Evolutionary conservation across 169 alveolate genomes (phyloP).

Genomic region (Plasmodium vivax): DNA sequence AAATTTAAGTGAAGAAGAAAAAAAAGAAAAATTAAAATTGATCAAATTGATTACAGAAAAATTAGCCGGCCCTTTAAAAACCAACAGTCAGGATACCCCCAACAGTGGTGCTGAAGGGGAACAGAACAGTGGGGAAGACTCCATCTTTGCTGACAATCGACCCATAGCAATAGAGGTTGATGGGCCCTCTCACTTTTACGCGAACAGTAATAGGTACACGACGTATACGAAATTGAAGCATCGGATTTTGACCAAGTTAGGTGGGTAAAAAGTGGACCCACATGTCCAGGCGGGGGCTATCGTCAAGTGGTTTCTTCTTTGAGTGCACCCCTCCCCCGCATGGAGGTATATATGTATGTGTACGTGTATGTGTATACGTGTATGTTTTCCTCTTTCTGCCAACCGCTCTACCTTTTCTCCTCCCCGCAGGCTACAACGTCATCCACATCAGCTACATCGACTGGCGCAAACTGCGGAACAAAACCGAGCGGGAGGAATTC

Average conservation of each 20-base stretch:
- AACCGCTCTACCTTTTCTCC: neutral
- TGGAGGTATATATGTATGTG: neutral
- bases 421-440: constrained; percentile 77
- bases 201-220: constrained; percentile 89
- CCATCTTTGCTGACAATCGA: constrained; percentile 82
- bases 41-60: constrained; percentile 69
- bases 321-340: neutral
- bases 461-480: constrained; percentile 90
- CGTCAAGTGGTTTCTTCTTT: neutral
- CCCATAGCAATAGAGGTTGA: constrained; percentile 93
- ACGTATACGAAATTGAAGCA: constrained; percentile 92
- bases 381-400: neutral
- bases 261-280: constrained; percentile 54
- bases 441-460: constrained; percentile 89
- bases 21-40: constrained; percentile 49
- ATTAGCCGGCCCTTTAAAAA: constrained; percentile 68
- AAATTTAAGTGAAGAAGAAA: constrained; percentile 72
- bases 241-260: constrained; percentile 92
- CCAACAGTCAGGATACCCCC: neutral
- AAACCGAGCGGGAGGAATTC: constrained; percentile 92
- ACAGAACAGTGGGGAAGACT: constrained; percentile 8
- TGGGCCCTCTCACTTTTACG: constrained; percentile 94
- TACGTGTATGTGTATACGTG: neutral
- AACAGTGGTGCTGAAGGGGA: neutral
- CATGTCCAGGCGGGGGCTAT: neutral